Evolutionary conservation across 1,284 basidiomycete species (phyloP).

Genomic region (Paramarasmius palmivorus): DNA sequence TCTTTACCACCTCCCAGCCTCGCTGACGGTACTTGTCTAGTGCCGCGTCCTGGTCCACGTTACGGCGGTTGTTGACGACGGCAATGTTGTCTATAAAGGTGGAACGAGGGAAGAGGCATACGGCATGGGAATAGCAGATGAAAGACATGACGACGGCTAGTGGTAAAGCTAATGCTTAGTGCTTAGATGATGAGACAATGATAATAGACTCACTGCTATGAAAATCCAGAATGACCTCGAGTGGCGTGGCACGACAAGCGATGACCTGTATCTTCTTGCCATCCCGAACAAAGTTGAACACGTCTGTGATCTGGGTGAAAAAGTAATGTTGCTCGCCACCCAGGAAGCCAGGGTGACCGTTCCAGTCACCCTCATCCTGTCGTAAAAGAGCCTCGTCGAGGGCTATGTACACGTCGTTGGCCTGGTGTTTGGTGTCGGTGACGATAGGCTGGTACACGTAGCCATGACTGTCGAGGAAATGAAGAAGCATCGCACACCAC

Average conservation of each 20-base stretch:
- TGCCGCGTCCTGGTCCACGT: not conserved
- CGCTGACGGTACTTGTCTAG: not conserved
- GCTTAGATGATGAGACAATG: not conserved
- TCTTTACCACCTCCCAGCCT: not conserved
- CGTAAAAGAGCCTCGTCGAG: not conserved
- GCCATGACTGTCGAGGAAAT: not conserved
- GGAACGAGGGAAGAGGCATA: not conserved
- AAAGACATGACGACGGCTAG: not conserved
- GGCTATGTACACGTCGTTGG: not conserved
- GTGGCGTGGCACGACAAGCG: slow-evolving; percentile 22
- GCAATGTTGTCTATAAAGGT: too few relatives aligned
- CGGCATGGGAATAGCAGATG: not conserved
- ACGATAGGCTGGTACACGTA: not conserved
- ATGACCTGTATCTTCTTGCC: slow-evolving; percentile 37
- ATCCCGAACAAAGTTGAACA: slow-evolving; percentile 25
- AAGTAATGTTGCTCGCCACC: too few relatives aligned
- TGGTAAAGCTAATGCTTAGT: not conserved
- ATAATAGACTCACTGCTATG: slow-evolving; percentile 42
- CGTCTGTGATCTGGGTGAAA: slow-evolving; percentile 16
- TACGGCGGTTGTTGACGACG: not conserved
- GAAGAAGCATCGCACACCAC: not conserved
- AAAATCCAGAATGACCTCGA: slow-evolving; percentile 38
- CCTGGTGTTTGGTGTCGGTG: not conserved
- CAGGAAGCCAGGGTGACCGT: not conserved
- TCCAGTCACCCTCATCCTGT: not conserved